A percentile compares a stretch with the other conserved stretches of the same genome.
Conservation (phyloP, 2,329 filamentous ascomycete species). For the Aspergillus viridinutans region DNA sequence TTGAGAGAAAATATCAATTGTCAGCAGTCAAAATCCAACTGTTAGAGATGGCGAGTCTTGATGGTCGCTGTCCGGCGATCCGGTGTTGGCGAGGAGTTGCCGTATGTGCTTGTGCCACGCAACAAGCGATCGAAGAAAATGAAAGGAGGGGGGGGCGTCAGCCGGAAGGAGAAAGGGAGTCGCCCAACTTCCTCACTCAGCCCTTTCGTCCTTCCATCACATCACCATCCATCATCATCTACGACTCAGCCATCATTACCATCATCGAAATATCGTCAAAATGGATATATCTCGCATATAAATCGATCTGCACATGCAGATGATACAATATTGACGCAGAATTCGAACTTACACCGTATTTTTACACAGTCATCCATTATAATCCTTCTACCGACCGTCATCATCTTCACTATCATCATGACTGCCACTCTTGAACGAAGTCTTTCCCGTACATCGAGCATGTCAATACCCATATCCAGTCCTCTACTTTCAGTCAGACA, state of each 20-base stretch:
- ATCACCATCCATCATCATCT: not conserved
- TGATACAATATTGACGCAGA: slow-evolving; percentile 5
- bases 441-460: slow-evolving; percentile 35
- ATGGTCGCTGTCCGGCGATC: not conserved
- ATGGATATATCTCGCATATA: slow-evolving; percentile 6
- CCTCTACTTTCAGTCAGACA: slow-evolving; percentile 31
- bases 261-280: slow-evolving; percentile 8
- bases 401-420: slow-evolving; percentile 20
- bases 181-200: not conserved
- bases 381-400: not conserved
- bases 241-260: slow-evolving; percentile 1
- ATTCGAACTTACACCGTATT: slow-evolving; percentile 4
- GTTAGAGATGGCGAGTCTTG: not conserved
- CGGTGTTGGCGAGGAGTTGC: not conserved
- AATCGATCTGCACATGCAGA: slow-evolving; percentile 1
- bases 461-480: slow-evolving; percentile 34
- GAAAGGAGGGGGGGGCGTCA: slow-evolving; percentile 9
- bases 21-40: not conserved
- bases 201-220: slow-evolving; percentile 1
- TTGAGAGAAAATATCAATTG: not conserved
- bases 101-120: slow-evolving; percentile 3
- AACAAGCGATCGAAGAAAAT: not conserved
- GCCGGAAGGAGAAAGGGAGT: not conserved
- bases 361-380: not conserved
- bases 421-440: slow-evolving; percentile 34